Evolutionary conservation across 2,329 filamentous ascomycete species (phyloP), one percentile per base, ranked within the genome.

Genomic region (Penicillium hordei): DNA sequence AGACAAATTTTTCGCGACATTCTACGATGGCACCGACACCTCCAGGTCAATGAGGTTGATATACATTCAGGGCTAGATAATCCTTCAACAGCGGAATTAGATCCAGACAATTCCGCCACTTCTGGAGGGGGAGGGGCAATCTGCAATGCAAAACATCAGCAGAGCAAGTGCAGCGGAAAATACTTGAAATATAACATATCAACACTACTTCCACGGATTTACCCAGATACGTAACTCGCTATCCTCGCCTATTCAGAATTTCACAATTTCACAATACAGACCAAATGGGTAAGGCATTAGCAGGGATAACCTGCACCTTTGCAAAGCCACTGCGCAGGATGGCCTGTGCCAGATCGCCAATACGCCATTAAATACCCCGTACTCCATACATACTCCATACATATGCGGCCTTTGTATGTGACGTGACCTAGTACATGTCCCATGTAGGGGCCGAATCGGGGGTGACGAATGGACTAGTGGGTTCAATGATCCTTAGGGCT

Each of bases 391-490:
- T 33, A 6, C 12, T 33, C 31, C 29, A 17, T 21, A 46, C 31
- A 25, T 52, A 53, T 46, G 45, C 46, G 13, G 40, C 33, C 40
- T 46, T 51, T 17, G n/a, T 36, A 45, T 34, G 40, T 36, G 50
- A 52, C 31, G 7, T 52, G 46, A 40, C 49, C 23, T 34, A 27
- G 23, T 43, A 39, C 25, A 33, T 34, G n/a, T 42, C 19, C 12
- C n/a, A 19, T 27, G 23, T 55, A 15, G 44, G 59, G 42, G 19
- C 63, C 60, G 59, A 62, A 23, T 61, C 63, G 63, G 62, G 59
- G 65, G 63, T 59, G 61, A 66, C 61, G 36, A 42, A 43, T 59
- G 46, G 52, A 52, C 61, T 51, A 59, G 60, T 60, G 58, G 55
- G 42, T 60, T 65, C 59, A 58, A 52, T 55, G 56, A 61, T 64